Evolutionary conservation across 305 asterid genomes (phyloP).

Genomic region (Nicotiana rustica): DNA sequence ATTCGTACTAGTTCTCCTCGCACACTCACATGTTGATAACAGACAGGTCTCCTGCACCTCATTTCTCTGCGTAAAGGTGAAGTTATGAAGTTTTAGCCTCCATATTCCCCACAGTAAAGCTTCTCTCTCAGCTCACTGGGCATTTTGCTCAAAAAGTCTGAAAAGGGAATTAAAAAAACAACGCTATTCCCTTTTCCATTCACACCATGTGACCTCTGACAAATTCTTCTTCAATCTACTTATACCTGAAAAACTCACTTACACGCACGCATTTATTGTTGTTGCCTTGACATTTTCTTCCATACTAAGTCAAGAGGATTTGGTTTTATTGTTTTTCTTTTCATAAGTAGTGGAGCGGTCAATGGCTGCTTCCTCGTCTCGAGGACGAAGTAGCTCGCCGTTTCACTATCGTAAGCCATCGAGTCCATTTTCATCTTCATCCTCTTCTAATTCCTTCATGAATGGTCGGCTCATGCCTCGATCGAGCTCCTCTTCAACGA

Average conservation of each 20-base stretch:
- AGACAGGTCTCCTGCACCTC: constrained; percentile 33
- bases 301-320: constrained; percentile 15
- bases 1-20: not conserved
- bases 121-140: constrained; percentile 42
- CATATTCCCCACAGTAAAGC: constrained; percentile 40
- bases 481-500: constrained; percentile 72
- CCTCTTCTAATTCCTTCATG: constrained; percentile 83
- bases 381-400: constrained; percentile 91
- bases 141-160: constrained; percentile 52
- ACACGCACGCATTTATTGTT: constrained; percentile 25
- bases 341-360: constrained; percentile 34
- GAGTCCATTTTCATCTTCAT: constrained; percentile 81
- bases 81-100: constrained; percentile 42
- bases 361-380: constrained; percentile 90
- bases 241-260: not conserved
- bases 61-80: constrained; percentile 62
- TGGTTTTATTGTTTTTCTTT: constrained; percentile 29
- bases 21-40: constrained; percentile 41
- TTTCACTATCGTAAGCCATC: constrained; percentile 60
- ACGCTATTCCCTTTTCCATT: constrained; percentile 58
- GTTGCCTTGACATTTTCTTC: constrained; percentile 27
- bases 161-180: constrained; percentile 43
- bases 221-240: constrained; percentile 45
- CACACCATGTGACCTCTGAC: constrained; percentile 88
- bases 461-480: constrained; percentile 69